A percentile compares a stretch with the other conserved stretches of the same genome.
Evolutionary conservation across 1,284 basidiomycete species (phyloP).

Genomic region (Pisolithus thermaeus): DNA sequence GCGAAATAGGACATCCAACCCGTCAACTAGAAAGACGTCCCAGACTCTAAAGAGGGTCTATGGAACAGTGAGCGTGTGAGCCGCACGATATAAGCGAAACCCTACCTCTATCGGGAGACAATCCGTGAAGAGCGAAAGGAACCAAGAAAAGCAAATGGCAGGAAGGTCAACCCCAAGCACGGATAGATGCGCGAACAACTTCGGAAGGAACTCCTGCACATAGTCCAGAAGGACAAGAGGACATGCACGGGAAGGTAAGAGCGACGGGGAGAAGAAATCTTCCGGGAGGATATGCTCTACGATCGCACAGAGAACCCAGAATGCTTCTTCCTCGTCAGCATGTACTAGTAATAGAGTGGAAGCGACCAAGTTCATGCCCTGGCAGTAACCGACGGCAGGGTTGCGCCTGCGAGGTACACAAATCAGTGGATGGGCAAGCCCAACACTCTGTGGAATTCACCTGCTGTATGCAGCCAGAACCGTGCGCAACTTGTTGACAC

Average conservation of each 20-base stretch:
- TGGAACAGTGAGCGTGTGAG: background rate
- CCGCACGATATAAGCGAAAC: constrained; percentile 5
- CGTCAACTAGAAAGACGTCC: constrained; percentile 96
- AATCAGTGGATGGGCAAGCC: background rate
- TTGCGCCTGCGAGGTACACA: constrained; percentile 53
- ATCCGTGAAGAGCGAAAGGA: constrained; percentile 93
- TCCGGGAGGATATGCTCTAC: constrained; percentile 81
- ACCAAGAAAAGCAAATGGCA: constrained; percentile 98
- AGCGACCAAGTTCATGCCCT: constrained; percentile 94
- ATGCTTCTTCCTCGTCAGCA: constrained; percentile 93
- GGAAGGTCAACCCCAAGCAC: constrained; percentile 85
- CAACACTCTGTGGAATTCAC: constrained; percentile 38
- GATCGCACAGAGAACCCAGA: constrained; percentile 91
- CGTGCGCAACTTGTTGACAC: constrained; percentile 86
- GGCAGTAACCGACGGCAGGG: constrained; percentile 81
- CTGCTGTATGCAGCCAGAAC: constrained; percentile 90
- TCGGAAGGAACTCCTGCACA: constrained; percentile 74
- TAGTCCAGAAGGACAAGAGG: constrained; percentile 88
- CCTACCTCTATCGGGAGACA: constrained; percentile 91
- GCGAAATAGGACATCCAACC: constrained; percentile 88
- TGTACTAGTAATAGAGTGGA: constrained; percentile 91
- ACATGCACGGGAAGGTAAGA: constrained; percentile 88
- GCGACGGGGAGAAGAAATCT: constrained; percentile 78
- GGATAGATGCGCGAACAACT: constrained; percentile 69
- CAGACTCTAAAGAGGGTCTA: constrained; percentile 86